A percentile compares a stretch with the other conserved stretches of the same genome.
Conservation (phyloP, 257 asterid species). For the Pogostemon cablin region DNA sequence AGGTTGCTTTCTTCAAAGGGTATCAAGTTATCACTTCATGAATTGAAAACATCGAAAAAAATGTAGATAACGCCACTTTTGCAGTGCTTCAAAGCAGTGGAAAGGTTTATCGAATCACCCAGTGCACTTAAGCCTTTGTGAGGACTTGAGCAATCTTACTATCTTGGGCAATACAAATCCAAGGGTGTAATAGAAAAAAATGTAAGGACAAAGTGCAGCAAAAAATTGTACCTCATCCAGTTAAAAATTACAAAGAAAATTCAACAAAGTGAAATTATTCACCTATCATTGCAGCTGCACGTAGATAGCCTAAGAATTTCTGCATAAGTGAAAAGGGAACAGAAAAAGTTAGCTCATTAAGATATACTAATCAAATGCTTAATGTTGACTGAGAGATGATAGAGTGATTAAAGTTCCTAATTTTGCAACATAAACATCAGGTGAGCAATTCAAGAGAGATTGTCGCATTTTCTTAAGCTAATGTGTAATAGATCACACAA, state of each 20-base stretch:
- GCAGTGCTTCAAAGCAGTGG: no score
- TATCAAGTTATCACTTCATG: no score
- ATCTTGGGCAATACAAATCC: background rate
- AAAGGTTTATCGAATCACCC: no score
- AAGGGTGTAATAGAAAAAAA: conserved; percentile 9
- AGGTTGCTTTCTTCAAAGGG: no score
- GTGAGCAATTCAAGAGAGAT: conserved; percentile 3
- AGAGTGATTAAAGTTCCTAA: background rate
- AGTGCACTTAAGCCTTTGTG: no score
- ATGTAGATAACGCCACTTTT: no score
- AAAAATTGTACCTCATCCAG: conserved; percentile 14
- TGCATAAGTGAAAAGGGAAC: conserved; percentile 41
- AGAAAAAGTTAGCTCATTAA: conserved; percentile 28
- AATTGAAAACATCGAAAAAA: no score
- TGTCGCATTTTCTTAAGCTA: background rate
- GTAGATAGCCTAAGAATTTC: conserved; percentile 58
- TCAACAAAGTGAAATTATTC: background rate
- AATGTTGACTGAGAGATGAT: background rate
- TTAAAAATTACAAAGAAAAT: conserved; percentile 3
- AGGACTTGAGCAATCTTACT: no score
- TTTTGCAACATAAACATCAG: conserved; percentile 2
- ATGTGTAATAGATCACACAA: conserved; percentile 18
- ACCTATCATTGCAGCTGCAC: conserved; percentile 75
- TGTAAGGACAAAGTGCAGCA: conserved; percentile 3
- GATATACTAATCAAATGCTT: conserved; percentile 1